Evolutionary conservation across 352 stramenopile species (phyloP), one percentile per base, ranked within the genome.

Genomic region (Pythium phragmitis): DNA sequence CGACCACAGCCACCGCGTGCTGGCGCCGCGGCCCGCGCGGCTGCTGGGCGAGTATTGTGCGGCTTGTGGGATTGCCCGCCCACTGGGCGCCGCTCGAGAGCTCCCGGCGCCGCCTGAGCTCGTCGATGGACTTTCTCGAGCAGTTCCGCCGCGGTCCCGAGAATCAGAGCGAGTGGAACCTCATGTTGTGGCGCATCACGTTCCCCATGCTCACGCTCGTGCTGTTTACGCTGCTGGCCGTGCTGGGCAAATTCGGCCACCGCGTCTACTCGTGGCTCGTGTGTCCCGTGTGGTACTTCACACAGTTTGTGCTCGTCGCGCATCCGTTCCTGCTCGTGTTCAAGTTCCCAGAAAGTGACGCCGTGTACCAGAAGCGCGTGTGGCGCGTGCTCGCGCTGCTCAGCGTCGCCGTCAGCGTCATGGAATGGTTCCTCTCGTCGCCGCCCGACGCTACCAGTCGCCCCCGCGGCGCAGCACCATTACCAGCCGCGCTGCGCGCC

Each of bases 121-220:
- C 62, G 36, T 68, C 79, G 16, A 65, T 91, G 58, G 80, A 77
- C 57, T 78, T 92, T 55, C 70, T 94, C 36, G 79, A 91, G 57
- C 81, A 87, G 57, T 92, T 91, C 63, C 77, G 79, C 13, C 79
- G 83, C 7, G 85, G 82, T 0, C 85, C 85, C 0, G 82, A 88
- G 57, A 84, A 73, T 2, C 80, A 94, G 37, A 94, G 78, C 72
- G 86, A 93, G 62, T 91, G 86, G 82, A 91, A 93, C 53, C 46
- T 95, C 46, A 58, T 92, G 12, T 65, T 90, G 16, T 95, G 86
- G 86, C 82, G 85, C 63, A 78, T 88, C 46, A 90, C 84, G 13
- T 93, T 95, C 64, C 86, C 86, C 5, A 73, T 93, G 62, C 69
- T 90, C 51, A 77, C 85, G 63, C 81, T 95, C n/a, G 69, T 92